Conservation (phyloP, 495 filamentous ascomycete genomes). For the Penicillium canariense region DNA sequence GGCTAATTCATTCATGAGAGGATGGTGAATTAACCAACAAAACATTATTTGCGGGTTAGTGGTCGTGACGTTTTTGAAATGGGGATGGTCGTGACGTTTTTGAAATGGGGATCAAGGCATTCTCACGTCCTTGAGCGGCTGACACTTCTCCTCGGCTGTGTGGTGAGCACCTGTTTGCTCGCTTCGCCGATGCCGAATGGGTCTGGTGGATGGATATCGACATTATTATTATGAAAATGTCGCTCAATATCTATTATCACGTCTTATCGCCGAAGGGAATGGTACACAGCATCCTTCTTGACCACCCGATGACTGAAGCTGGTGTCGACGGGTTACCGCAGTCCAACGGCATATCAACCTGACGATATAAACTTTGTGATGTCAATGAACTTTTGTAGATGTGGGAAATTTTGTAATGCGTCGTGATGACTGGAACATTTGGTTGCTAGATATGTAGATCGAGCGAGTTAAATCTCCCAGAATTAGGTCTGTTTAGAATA, state of each 20-base stretch:
- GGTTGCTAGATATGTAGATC: constrained; percentile 15
- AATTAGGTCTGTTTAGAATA: constrained; percentile 17
- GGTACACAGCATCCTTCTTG: constrained; percentile 5
- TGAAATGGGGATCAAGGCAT: not conserved
- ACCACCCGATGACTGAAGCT: constrained; percentile 1
- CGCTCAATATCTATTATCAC: constrained; percentile 11
- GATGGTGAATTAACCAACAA: too few species aligned
- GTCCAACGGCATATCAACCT: constrained; percentile 6
- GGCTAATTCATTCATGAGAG: not conserved
- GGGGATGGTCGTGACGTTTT: not conserved
- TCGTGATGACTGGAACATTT: constrained; percentile 12
- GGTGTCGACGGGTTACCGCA: constrained; percentile 8
- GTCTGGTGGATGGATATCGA: constrained; percentile 11
- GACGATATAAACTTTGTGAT: constrained; percentile 20
- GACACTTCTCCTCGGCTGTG: not conserved
- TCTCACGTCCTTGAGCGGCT: not conserved
- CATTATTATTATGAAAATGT: constrained; percentile 16
- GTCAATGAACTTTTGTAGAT: constrained; percentile 13
- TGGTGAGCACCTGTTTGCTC: constrained; percentile 1
- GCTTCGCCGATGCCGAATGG: constrained; percentile 9
- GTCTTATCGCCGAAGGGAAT: constrained; percentile 6
- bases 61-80: too few species aligned
- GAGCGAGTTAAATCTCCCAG: constrained; percentile 16
- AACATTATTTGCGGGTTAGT: too few species aligned
- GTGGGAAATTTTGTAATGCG: constrained; percentile 17